These are phyloP conservation scores for Balakata baccata DNA, from an alignment of 345 rosid species.

Conservation along the genomic window DNA sequence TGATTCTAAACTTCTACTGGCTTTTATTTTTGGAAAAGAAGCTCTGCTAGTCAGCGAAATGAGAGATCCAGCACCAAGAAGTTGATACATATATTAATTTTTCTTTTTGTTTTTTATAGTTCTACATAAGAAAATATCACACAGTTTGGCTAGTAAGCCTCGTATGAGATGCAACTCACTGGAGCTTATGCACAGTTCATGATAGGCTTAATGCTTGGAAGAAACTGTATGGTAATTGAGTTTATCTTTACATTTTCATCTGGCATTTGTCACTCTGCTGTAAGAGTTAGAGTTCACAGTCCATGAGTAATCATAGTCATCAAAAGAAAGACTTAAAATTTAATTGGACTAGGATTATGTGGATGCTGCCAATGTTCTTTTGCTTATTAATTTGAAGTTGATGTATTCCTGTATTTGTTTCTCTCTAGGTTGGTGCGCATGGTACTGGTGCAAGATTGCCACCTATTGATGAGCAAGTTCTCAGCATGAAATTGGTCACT, in stretches of 20 bases:
- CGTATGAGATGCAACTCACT: background rate
- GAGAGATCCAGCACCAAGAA: background rate
- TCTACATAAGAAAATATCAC: background rate
- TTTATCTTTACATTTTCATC: background rate
- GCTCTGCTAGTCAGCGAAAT: background rate
- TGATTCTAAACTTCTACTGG: background rate
- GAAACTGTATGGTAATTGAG: background rate
- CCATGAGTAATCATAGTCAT: background rate
- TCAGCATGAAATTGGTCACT: conserved; percentile 88
- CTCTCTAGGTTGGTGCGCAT: conserved; percentile 85
- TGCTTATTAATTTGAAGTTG: background rate
- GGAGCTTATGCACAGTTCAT: background rate
- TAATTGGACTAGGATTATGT: background rate
- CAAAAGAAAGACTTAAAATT: background rate
- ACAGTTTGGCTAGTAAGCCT: background rate
- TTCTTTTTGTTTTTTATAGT: background rate
- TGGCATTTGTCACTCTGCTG: background rate
- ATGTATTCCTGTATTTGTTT: conserved; percentile 4
- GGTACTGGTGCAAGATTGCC: conserved; percentile 95
- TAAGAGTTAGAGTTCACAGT: background rate
- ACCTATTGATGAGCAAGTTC: conserved; percentile 91
- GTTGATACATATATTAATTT: too few species aligned
- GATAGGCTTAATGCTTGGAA: background rate
- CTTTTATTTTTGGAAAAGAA: background rate
- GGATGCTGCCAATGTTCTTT: conserved; percentile 1